A percentile compares a stretch with the other conserved stretches of the same genome.
Conservation (phyloP, 176 grass and related monocot species). For the sorghum (Sorghum bicolor) region DNA sequence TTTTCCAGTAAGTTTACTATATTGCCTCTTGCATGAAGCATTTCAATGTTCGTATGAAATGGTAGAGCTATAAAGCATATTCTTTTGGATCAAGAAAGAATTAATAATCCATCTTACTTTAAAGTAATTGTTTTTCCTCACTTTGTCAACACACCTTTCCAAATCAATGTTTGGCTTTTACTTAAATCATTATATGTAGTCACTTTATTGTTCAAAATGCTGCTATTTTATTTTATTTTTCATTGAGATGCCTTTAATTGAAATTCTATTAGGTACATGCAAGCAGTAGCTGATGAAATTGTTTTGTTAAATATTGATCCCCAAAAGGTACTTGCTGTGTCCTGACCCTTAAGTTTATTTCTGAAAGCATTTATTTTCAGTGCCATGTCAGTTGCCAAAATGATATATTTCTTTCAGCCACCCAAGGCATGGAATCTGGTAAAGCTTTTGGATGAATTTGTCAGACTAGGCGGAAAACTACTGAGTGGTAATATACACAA, state of each 20-base stretch:
- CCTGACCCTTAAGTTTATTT: conserved; percentile 14
- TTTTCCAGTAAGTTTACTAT: conserved; percentile 81
- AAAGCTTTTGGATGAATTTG: conserved; percentile 78
- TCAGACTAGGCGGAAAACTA: conserved; percentile 54
- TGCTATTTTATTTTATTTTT: not conserved
- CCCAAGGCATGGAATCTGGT: conserved; percentile 66
- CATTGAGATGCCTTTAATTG: conserved; percentile 10
- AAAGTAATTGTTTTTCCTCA: not conserved
- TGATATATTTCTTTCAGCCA: conserved; percentile 49
- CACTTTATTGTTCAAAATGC: not conserved
- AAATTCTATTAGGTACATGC: conserved; percentile 80
- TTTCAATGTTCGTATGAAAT: conserved; percentile 9
- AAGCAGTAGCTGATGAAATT: conserved; percentile 94
- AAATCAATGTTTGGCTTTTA: not conserved
- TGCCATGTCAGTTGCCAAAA: not conserved
- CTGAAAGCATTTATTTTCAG: not conserved
- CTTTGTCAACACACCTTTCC: not conserved
- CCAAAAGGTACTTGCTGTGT: conserved; percentile 43
- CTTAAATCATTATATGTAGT: not conserved
- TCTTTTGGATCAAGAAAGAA: conserved; percentile 3
- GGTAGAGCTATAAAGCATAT: not conserved
- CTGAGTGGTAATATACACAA: conserved; percentile 52
- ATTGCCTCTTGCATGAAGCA: conserved; percentile 1
- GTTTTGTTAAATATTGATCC: conserved; percentile 68
- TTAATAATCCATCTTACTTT: conserved; percentile 21